These are phyloP conservation scores for Aureobasidium uvarum DNA, from an alignment of 2,329 filamentous ascomycete species.

Conservation along the genomic window DNA sequence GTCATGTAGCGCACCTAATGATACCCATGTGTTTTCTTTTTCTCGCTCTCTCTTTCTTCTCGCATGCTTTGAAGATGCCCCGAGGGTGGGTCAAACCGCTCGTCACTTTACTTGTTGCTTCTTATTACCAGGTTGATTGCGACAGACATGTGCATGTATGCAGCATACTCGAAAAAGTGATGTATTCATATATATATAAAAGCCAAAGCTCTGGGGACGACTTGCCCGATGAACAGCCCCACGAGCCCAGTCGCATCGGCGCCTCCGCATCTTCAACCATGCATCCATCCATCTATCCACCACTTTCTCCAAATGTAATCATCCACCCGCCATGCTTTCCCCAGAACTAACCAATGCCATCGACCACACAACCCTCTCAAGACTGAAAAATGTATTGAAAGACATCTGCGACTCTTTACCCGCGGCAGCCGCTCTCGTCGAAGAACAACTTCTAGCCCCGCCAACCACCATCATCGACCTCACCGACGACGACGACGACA, in stretches of 20 bases:
- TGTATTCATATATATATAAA: background rate
- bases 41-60: background rate
- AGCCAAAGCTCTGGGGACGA: background rate
- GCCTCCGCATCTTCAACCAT: background rate
- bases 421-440: background rate
- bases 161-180: background rate
- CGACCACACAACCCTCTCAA: background rate
- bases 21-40: conserved; percentile 26
- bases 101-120: background rate
- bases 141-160: background rate
- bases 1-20: conserved; percentile 48
- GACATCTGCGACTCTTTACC: background rate
- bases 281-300: background rate
- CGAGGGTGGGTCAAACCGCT: background rate
- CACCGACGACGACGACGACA: background rate
- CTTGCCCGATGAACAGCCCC: background rate
- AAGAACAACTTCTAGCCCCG: background rate
- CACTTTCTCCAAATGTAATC: background rate
- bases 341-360: background rate
- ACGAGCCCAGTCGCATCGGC: background rate
- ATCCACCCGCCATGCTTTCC: background rate
- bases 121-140: background rate
- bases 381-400: background rate
- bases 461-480: background rate
- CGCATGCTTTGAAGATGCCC: background rate